Conservation (phyloP, 1,139 yeast species). For the Chernovozyma sophiae-reginae region DNA sequence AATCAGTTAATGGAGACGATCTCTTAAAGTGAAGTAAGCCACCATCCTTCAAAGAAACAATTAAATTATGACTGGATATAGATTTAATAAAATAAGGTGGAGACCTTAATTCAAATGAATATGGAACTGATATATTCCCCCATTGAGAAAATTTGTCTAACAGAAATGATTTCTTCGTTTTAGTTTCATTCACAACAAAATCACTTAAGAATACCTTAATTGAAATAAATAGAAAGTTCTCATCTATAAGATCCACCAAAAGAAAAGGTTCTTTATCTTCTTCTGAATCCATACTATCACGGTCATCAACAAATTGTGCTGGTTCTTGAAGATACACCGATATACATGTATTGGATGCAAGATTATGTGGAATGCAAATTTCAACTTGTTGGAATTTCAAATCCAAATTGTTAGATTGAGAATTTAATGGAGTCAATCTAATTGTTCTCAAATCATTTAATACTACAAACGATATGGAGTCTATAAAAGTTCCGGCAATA, state of each 20-base stretch:
- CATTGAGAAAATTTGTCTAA: constrained; percentile 40
- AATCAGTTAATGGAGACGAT: constrained; percentile 29
- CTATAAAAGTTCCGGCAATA: constrained; percentile 16
- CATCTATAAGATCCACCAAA: constrained; percentile 26
- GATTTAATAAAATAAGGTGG: constrained; percentile 54
- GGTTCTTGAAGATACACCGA: constrained; percentile 14
- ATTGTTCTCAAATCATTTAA: constrained; percentile 28
- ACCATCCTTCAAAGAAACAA: constrained; percentile 70
- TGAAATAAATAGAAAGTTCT: constrained; percentile 30
- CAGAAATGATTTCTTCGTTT: constrained; percentile 14
- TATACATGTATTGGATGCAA: constrained; percentile 22
- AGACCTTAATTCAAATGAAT: constrained; percentile 64
- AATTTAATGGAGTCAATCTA: constrained; percentile 27
- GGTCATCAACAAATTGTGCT: background rate
- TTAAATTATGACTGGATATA: constrained; percentile 35
- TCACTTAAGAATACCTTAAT: constrained; percentile 27
- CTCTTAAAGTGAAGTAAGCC: constrained; percentile 54
- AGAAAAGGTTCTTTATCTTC: constrained; percentile 13
- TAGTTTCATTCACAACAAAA: constrained; percentile 18
- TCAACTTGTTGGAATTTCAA: constrained; percentile 25
- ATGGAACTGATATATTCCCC: constrained; percentile 67
- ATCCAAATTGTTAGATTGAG: constrained; percentile 19
- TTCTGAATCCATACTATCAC: background rate
- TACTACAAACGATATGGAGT: constrained; percentile 24
- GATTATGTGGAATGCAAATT: constrained; percentile 31